Conservation (phyloP, 768 basidiomycete species). For the Mycena alexandri region DNA sequence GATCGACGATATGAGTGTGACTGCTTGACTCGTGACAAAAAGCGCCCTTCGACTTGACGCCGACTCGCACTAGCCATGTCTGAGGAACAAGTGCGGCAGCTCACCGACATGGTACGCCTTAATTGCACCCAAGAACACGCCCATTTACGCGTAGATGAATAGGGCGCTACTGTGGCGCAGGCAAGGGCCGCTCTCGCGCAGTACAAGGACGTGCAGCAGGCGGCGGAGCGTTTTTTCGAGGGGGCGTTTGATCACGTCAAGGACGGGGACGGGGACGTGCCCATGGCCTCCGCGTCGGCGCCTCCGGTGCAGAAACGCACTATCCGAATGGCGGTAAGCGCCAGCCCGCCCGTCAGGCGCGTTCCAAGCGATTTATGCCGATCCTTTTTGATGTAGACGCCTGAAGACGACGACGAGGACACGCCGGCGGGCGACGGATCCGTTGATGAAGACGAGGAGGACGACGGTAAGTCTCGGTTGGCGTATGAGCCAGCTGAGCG, state of each 20-base stretch:
- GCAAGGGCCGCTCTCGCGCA: constrained; percentile 86
- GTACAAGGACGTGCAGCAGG: constrained; percentile 92
- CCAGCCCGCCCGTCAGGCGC: background rate
- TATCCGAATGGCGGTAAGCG: constrained; percentile 33
- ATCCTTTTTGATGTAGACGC: constrained; percentile 58
- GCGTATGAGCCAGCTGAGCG: background rate
- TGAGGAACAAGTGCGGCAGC: constrained; percentile 67
- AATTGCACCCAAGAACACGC: background rate
- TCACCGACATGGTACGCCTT: constrained; percentile 68
- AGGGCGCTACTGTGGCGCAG: constrained; percentile 89
- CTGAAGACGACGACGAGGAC: constrained; percentile 68
- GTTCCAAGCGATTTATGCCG: constrained; percentile 12
- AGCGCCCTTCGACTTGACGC: too few species aligned
- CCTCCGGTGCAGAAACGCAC: constrained; percentile 29
- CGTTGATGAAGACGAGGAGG: constrained; percentile 60
- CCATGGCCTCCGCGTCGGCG: constrained; percentile 51
- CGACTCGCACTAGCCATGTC: too few species aligned
- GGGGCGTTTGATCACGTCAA: constrained; percentile 86
- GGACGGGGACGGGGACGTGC: constrained; percentile 67
- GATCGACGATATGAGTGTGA: too few species aligned
- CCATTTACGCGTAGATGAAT: constrained; percentile 29
- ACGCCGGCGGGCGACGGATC: constrained; percentile 64
- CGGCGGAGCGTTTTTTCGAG: constrained; percentile 87
- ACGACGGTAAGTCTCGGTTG: constrained; percentile 66
- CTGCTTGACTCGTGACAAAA: too few species aligned